These are phyloP conservation scores for Shiraia sp. DNA, from an alignment of 2,329 filamentous ascomycete species.

Conservation along the genomic window DNA sequence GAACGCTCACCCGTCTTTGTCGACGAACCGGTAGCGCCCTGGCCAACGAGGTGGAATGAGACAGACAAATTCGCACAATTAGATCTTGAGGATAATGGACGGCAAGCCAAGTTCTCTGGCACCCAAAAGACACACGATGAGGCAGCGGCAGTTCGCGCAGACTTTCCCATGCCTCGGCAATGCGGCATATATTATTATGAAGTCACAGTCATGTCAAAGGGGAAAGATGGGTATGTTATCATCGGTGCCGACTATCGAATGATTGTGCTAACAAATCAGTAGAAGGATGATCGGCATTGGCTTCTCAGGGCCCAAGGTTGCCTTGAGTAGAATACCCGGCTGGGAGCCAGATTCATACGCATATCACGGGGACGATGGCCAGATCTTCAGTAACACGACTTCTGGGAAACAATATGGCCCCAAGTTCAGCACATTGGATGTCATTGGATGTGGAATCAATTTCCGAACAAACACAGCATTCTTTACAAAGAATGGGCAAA, in stretches of 20 bases:
- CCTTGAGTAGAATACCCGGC: slow-evolving; percentile 63
- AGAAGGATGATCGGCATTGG: slow-evolving; percentile 59
- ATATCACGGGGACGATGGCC: slow-evolving; percentile 69
- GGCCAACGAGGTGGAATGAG: slow-evolving; percentile 83
- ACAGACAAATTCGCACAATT: slow-evolving; percentile 73
- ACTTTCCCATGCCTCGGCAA: slow-evolving; percentile 84
- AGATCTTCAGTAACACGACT: slow-evolving; percentile 62
- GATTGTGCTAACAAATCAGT: slow-evolving; percentile 21
- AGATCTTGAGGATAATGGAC: slow-evolving; percentile 74
- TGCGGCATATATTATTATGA: slow-evolving; percentile 97
- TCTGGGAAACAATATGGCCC: slow-evolving; percentile 63
- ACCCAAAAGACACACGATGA: slow-evolving; percentile 67
- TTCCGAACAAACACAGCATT: slow-evolving; percentile 65
- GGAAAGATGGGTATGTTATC: slow-evolving; percentile 65
- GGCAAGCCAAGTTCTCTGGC: slow-evolving; percentile 67
- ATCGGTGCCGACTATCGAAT: not conserved
- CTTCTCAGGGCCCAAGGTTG: slow-evolving; percentile 63
- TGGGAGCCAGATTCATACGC: slow-evolving; percentile 70
- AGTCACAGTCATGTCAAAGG: slow-evolving; percentile 66
- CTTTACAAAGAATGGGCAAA: slow-evolving; percentile 67
- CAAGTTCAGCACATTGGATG: slow-evolving; percentile 62
- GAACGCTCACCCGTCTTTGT: slow-evolving; percentile 68
- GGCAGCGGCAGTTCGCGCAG: slow-evolving; percentile 78
- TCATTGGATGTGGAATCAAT: slow-evolving; percentile 68
- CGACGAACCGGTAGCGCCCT: slow-evolving; percentile 67